phyloP scores from a whole-genome alignment of 2,329 filamentous ascomycete species.

The Stagonosporopsis tanaceti region DNA sequence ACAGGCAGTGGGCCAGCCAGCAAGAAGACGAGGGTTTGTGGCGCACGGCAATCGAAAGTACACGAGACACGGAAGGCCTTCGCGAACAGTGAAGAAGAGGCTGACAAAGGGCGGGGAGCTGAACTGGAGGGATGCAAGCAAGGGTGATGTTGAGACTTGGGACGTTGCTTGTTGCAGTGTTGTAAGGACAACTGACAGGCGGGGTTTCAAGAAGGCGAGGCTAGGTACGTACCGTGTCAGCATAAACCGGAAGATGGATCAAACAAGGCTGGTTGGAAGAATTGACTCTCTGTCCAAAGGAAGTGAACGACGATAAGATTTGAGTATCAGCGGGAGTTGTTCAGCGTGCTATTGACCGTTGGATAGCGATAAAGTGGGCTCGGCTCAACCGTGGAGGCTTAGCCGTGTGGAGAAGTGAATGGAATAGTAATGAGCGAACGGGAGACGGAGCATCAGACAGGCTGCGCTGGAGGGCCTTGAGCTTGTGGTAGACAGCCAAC shows the following conservation, averaged over 20 bases:
- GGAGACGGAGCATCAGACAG: slow-evolving; percentile 22
- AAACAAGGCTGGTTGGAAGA: slow-evolving; percentile 37
- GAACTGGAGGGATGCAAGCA: slow-evolving; percentile 24
- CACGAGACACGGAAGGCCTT: slow-evolving; percentile 18
- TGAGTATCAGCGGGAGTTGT: slow-evolving; percentile 3
- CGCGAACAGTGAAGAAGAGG: slow-evolving; percentile 3
- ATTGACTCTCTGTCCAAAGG: slow-evolving; percentile 13
- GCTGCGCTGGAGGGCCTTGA: slow-evolving; percentile 39
- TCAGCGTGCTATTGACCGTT: slow-evolving; percentile 20
- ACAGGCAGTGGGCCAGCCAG: slow-evolving; percentile 30
- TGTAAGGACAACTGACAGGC: slow-evolving; percentile 36
- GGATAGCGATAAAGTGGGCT: slow-evolving; percentile 20
- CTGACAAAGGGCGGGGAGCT: slow-evolving; percentile 15
- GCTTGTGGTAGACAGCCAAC: slow-evolving; percentile 31
- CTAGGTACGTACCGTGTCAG: slow-evolving; percentile 52
- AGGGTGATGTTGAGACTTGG: slow-evolving; percentile 33
- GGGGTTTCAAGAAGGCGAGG: slow-evolving; percentile 43
- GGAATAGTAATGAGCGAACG: slow-evolving; percentile 29
- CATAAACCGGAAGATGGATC: slow-evolving; percentile 47
- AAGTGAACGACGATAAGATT: slow-evolving; percentile 2
- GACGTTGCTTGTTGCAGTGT: slow-evolving; percentile 45
- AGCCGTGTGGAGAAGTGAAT: slow-evolving; percentile 24
- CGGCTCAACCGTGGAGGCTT: slow-evolving; percentile 23
- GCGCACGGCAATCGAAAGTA: slow-evolving; percentile 30
- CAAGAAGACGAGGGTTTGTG: slow-evolving; percentile 27